Evolutionary conservation across 495 filamentous ascomycete genomes (phyloP).

Genomic region (Annulohypoxylon stygium): DNA sequence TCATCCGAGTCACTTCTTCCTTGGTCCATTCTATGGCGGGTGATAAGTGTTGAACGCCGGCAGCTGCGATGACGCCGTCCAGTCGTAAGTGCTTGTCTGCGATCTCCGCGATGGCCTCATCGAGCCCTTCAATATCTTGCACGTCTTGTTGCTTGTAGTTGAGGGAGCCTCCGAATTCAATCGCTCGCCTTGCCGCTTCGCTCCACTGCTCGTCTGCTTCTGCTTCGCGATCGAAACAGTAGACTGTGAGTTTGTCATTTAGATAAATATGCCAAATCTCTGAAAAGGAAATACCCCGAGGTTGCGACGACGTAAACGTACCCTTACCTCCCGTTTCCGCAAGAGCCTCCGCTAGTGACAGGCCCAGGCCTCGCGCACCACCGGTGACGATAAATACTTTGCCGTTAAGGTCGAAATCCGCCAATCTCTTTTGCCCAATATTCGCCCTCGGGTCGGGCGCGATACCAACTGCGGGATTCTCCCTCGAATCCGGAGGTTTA

Average conservation of each 20-base stretch:
- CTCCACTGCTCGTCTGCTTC: constrained; percentile 64
- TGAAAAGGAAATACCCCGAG: neutral
- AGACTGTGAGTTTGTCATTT: constrained; percentile 59
- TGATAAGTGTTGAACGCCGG: constrained; percentile 78
- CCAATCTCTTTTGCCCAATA: constrained; percentile 49
- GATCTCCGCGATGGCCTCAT: constrained; percentile 67
- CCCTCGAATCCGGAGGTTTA: constrained; percentile 37
- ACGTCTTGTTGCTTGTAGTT: constrained; percentile 76
- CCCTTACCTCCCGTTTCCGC: constrained; percentile 76
- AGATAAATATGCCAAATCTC: constrained; percentile 6
- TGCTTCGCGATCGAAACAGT: constrained; percentile 71
- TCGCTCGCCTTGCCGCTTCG: constrained; percentile 62
- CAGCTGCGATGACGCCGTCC: constrained; percentile 82
- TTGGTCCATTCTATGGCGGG: constrained; percentile 76
- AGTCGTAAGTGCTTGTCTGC: constrained; percentile 67
- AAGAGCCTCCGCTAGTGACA: constrained; percentile 76
- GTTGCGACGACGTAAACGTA: constrained; percentile 45
- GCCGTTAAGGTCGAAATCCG: constrained; percentile 66
- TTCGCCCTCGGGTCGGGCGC: constrained; percentile 30
- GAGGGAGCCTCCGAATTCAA: constrained; percentile 67
- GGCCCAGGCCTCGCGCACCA: constrained; percentile 72
- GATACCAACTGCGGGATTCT: constrained; percentile 43
- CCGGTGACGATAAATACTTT: constrained; percentile 74
- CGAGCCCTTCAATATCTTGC: constrained; percentile 67
- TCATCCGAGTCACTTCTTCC: constrained; percentile 76